phyloP scores from a whole-genome alignment of 345 rosid genomes.

The Bretschneidera sinensis region DNA sequence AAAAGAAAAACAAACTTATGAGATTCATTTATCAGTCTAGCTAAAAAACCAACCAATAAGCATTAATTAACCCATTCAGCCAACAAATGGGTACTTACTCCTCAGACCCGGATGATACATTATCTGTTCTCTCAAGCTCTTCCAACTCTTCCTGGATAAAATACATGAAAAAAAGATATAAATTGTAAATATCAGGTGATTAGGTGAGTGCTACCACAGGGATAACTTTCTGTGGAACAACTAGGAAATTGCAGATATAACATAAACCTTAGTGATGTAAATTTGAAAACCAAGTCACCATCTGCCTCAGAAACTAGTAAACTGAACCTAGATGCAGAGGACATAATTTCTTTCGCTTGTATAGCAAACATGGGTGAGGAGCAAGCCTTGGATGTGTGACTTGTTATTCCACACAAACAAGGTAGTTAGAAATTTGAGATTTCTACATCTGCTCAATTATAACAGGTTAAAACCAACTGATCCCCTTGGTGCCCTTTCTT shows the following conservation, averaged over 20 bases:
- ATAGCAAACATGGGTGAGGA: too few relatives aligned
- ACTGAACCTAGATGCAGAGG: background rate
- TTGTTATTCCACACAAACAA: too few relatives aligned
- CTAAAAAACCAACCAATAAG: background rate
- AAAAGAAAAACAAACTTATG: too few relatives aligned
- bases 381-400: background rate
- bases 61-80: background rate
- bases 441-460: too few relatives aligned
- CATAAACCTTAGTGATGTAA: background rate
- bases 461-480: too few relatives aligned
- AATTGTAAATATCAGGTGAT: background rate
- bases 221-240: background rate
- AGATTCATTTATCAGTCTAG: too few relatives aligned
- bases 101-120: conserved; percentile 36
- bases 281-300: background rate
- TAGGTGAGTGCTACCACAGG: background rate
- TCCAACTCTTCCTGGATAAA: conserved; percentile 42
- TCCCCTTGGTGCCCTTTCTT: too few relatives aligned
- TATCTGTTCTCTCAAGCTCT: conserved; percentile 35
- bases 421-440: too few relatives aligned
- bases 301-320: background rate
- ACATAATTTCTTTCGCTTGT: background rate
- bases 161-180: background rate
- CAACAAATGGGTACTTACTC: conserved; percentile 32
- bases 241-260: background rate